Evolutionary conservation across 2,329 filamentous ascomycete species (phyloP), one percentile per base, ranked within the genome.

Genomic region (Byssochlamys sp.): DNA sequence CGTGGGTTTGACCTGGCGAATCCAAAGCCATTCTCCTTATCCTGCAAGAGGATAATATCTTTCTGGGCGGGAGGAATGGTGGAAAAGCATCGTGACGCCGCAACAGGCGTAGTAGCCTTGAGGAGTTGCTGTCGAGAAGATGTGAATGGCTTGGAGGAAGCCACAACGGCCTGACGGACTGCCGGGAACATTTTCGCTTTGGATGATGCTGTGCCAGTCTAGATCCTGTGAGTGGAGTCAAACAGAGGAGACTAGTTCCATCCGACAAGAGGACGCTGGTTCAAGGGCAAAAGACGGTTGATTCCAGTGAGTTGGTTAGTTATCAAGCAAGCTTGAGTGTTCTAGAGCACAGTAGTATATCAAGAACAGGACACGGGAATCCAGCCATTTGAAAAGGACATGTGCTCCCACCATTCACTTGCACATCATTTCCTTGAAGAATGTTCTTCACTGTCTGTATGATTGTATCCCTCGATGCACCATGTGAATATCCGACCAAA

Each of bases 1-100:
- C 74, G 67, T 0, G 72, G 72, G 55, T 82, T 83, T 28, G 79
- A 79, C 2, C 77, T 73, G 31, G 75, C 73, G 63, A 82, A 81
- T 0, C 78, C 78, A 63, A 80, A 79, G 3, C 77, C 79, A 63
- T 77, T 70, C 7, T 76, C 66, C 60, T 75, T 74, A 59, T 81
- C 78, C 61, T 81, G 74, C 3, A 81, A 71, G n/a, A 81, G 66
- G 5, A 68, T 72, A 25, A 61, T 49, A 4, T 62, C 62, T 50
- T 65, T 62, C 27, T 61, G 56, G 5, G 53, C 45, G 19, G 60
- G 55, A 1, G 58, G 31, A 1, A 62, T 68, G 2, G 56, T 62
- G 19, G 67, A 65, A 3, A 71, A 53, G 9, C 29, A 33, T 57
- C 62, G 49, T 26, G 49, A 26, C 7, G 49, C 25, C 27, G 39